These are phyloP conservation scores for Nannochloropsis granulata DNA, from an alignment of 108 stramenopile species.

Conservation along the genomic window DNA sequence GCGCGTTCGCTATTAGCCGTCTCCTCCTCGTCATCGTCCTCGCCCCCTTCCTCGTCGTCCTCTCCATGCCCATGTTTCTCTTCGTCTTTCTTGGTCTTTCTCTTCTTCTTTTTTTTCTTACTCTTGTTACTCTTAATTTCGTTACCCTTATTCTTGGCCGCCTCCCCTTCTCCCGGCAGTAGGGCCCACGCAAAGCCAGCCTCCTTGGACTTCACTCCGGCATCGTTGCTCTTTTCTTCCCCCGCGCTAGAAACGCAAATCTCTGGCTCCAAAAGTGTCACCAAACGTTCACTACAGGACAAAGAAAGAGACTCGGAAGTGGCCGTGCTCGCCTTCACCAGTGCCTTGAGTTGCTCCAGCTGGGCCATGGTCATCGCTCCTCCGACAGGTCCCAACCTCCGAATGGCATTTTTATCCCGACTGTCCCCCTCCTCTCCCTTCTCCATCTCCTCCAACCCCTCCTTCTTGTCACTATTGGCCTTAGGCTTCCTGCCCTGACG, in stretches of 20 bases:
- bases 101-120: not conserved
- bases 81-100: not conserved
- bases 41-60: too few species aligned
- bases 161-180: too few species aligned
- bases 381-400: not conserved
- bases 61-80: too few species aligned
- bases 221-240: not conserved
- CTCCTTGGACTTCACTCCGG: too few species aligned
- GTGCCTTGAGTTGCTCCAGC: not conserved
- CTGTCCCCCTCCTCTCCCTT: not conserved
- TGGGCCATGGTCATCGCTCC: not conserved
- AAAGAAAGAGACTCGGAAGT: not conserved
- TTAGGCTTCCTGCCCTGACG: not conserved
- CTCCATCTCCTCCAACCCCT: not conserved
- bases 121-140: not conserved
- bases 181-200: too few species aligned
- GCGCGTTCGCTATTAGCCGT: too few species aligned
- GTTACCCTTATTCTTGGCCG: too few species aligned
- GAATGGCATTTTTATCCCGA: not conserved
- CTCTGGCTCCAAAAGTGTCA: not conserved
- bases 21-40: too few species aligned
- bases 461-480: not conserved
- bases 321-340: not conserved
- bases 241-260: not conserved
- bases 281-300: not conserved